phyloP scores from a whole-genome alignment of 2,329 filamentous ascomycete species.

The Pestalotiopsis sp. region DNA sequence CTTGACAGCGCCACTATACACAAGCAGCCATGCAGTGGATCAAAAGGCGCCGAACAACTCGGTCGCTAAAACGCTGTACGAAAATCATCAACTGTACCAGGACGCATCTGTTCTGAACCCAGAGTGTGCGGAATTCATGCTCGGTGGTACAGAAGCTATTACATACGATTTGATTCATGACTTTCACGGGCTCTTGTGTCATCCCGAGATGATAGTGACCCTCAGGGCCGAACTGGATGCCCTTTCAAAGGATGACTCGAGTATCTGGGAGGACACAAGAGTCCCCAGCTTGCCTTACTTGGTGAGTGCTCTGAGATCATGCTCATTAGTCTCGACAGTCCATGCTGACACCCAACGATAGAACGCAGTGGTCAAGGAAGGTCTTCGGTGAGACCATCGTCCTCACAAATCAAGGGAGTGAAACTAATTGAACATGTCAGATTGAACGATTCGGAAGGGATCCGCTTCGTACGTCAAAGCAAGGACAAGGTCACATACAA shows the following conservation, averaged over 20 bases:
- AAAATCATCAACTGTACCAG: not conserved
- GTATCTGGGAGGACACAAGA: slow-evolving; percentile 2
- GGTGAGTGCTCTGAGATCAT: not conserved
- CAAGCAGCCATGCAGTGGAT: not conserved
- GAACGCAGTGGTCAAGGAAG: slow-evolving; percentile 6
- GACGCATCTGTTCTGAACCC: not conserved
- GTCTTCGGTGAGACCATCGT: not conserved
- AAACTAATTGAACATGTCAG: not conserved
- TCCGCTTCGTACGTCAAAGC: slow-evolving; percentile 6
- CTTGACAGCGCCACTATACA: not conserved
- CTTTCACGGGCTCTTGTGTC: not conserved
- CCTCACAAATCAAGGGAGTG: not conserved
- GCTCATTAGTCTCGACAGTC: not conserved
- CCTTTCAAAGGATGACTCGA: not conserved
- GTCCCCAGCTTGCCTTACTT: not conserved
- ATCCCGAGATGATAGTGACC: not conserved
- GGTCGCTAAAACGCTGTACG: not conserved
- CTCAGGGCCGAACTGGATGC: not conserved
- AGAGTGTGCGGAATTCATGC: slow-evolving; percentile 9
- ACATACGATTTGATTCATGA: slow-evolving; percentile 6
- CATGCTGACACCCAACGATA: not conserved
- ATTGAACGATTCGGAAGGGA: slow-evolving; percentile 4
- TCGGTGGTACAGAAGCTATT: slow-evolving; percentile 5
- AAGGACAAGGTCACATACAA: not conserved
- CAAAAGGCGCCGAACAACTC: not conserved